A percentile compares a stretch with the other conserved stretches of the same genome.
Conservation (phyloP, 495 filamentous ascomycete species). For the Penicillium cosmopolitanum region DNA sequence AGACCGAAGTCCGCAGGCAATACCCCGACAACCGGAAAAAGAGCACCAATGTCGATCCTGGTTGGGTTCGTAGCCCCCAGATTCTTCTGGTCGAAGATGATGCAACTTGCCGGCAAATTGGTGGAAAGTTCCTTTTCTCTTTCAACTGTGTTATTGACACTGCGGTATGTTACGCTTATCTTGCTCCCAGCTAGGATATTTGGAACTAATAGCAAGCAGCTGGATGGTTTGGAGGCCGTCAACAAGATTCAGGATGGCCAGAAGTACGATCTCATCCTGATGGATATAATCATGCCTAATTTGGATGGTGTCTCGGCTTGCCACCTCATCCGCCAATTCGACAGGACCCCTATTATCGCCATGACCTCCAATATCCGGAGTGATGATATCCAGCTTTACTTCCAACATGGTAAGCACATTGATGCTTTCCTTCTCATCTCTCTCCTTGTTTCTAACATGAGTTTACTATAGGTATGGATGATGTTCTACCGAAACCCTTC, state of each 20-base stretch:
- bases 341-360: slow-evolving; percentile 88
- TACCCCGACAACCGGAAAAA: slow-evolving; percentile 66
- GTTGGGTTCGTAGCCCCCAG: slow-evolving; percentile 80
- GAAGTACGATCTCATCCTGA: slow-evolving; percentile 91
- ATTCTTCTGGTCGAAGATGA: slow-evolving; percentile 97
- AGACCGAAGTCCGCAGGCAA: slow-evolving; percentile 50
- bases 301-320: slow-evolving; percentile 95
- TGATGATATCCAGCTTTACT: slow-evolving; percentile 97
- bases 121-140: slow-evolving; percentile 88
- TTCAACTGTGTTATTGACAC: slow-evolving; percentile 89
- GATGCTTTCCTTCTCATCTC: slow-evolving; percentile 14
- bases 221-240: slow-evolving; percentile 90
- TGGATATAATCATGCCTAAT: slow-evolving; percentile 99
- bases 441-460: slow-evolving; percentile 1
- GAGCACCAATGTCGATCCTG: slow-evolving; percentile 69
- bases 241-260: slow-evolving; percentile 83
- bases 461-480: slow-evolving; percentile 85
- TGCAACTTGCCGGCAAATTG: slow-evolving; percentile 89
- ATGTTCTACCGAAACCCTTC: slow-evolving; percentile 95
- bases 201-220: slow-evolving; percentile 45
- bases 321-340: slow-evolving; percentile 88
- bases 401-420: slow-evolving; percentile 78
- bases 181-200: not conserved
- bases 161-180: slow-evolving; percentile 67
- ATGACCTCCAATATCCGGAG: slow-evolving; percentile 99